Evolutionary conservation across 1,284 basidiomycete genomes (phyloP), one percentile per base, ranked within the genome.

Genomic region (Tilletia indica): DNA sequence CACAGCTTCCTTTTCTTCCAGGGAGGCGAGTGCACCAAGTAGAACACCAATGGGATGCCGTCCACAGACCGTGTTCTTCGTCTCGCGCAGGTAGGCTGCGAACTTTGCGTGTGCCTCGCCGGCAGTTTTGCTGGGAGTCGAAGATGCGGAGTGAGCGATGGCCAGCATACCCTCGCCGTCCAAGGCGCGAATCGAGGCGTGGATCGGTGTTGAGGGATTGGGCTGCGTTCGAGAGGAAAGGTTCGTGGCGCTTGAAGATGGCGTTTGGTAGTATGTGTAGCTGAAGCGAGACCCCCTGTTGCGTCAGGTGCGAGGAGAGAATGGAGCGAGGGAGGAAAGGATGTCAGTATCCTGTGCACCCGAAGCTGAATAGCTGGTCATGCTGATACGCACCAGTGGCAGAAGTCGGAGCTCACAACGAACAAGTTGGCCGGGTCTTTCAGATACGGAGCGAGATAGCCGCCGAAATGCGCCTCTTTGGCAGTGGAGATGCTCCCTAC

Each of bases 1-100:
- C 36, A 39, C 61, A 36, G 34, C 36, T 56, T 73, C 71, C 19
- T 70, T 81, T 68, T 86, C 84, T 51, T 87, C 85, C 34, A 95
- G 82, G 4, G 86, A 85, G 1, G 89, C 82, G 48, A 97, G 84
- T 2, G 93, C 91, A 4, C 91, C 91, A 4, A 99, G 86, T 4
- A 99, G 87, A 0, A 98, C 92, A 0, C 94, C 93, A 73, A 99
- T 97, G 0, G 97, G 94, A 82, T 97, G 94, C 68, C 94, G 87
- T 0, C 97, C 96, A 66, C 97, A 99, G 58, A 99, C 96, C 0
- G 97, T 99, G 85, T 99, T 99, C 87, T 91, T 89, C 21, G 96
- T 98, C 73, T 88, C 85, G 19, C 87, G 84, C 1, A 99, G 87
- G 82, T 99, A 98, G 5, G 87, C 85, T 0, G 89, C 86, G 42